Evolutionary conservation across 768 basidiomycete species (phyloP).

Genomic region (Leccinum sublutescens): DNA sequence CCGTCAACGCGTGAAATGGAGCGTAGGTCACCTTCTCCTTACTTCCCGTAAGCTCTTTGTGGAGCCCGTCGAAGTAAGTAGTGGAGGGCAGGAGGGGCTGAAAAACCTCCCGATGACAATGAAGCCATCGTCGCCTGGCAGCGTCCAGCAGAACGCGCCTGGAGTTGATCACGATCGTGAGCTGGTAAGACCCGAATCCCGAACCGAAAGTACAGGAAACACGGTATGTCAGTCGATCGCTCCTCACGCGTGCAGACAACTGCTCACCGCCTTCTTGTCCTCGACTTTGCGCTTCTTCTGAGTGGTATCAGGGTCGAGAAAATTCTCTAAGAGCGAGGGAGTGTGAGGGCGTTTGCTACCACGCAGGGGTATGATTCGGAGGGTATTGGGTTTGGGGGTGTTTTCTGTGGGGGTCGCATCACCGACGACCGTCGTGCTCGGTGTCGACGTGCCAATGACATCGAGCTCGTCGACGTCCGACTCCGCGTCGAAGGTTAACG

Average conservation of each 20-base stretch:
- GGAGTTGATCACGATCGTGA: constrained; percentile 39
- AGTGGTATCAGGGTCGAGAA: background rate
- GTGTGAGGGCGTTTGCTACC: constrained; percentile 21
- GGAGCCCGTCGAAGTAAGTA: constrained; percentile 39
- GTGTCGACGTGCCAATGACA: constrained; percentile 28
- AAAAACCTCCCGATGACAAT: constrained; percentile 44
- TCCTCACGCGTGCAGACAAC: background rate
- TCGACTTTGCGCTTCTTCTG: constrained; percentile 35
- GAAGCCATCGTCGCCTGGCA: constrained; percentile 46
- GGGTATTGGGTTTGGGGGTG: constrained; percentile 1
- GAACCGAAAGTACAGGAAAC: background rate
- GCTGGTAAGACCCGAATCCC: constrained; percentile 25
- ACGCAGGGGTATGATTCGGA: constrained; percentile 12
- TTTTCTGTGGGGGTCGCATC: constrained; percentile 26
- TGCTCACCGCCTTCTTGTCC: constrained; percentile 42
- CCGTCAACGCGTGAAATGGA: constrained; percentile 39
- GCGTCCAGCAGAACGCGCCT: constrained; percentile 40
- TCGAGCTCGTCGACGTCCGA: constrained; percentile 31
- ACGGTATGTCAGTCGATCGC: background rate
- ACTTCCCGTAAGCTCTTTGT: constrained; percentile 30
- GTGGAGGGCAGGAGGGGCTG: constrained; percentile 45
- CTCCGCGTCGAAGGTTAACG: constrained; percentile 7
- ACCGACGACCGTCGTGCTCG: constrained; percentile 28
- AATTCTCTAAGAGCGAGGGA: constrained; percentile 4
- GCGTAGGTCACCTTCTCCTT: constrained; percentile 28